These are phyloP conservation scores for Begonia peltatifolia DNA, from an alignment of 306 rosid species.

Conservation along the genomic window DNA sequence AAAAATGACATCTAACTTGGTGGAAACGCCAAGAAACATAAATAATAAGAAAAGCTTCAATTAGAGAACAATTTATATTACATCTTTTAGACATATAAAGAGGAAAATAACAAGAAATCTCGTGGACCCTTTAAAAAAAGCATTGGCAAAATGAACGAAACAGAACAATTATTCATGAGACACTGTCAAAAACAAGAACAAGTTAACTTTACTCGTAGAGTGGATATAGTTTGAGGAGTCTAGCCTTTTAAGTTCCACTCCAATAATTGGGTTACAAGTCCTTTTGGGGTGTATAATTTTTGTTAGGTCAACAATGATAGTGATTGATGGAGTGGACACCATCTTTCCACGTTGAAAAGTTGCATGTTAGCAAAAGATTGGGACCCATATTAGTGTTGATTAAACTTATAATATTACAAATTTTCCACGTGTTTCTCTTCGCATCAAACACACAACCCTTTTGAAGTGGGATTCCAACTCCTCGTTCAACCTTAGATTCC, in stretches of 20 bases:
- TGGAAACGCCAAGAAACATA: too few relatives aligned
- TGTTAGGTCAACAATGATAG: conserved; percentile 21
- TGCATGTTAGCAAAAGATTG: conserved; percentile 36
- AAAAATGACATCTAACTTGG: too few relatives aligned
- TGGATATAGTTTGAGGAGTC: too few relatives aligned
- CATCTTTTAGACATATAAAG: too few relatives aligned
- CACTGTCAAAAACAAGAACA: too few relatives aligned
- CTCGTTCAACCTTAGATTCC: conserved; percentile 59
- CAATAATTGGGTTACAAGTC: conserved; percentile 22
- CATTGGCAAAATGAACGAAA: too few relatives aligned
- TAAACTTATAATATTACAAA: conserved; percentile 32
- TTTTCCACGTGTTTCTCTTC: conserved; percentile 25
- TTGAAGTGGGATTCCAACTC: conserved; percentile 89
- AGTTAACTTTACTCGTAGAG: too few relatives aligned
- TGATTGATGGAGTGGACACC: conserved; percentile 25
- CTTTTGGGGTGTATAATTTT: conserved; percentile 9
- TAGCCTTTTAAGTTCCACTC: conserved; percentile 4
- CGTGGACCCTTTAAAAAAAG: too few relatives aligned
- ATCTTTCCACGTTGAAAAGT: conserved; percentile 64
- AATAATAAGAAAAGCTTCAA: too few relatives aligned
- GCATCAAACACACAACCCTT: conserved; percentile 26
- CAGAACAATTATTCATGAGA: too few relatives aligned
- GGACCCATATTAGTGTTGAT: conserved; percentile 26
- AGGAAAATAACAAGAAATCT: too few relatives aligned
- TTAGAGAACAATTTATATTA: too few relatives aligned